Conservation (phyloP, 257 asterid species). For the Leonotis leonurus region DNA sequence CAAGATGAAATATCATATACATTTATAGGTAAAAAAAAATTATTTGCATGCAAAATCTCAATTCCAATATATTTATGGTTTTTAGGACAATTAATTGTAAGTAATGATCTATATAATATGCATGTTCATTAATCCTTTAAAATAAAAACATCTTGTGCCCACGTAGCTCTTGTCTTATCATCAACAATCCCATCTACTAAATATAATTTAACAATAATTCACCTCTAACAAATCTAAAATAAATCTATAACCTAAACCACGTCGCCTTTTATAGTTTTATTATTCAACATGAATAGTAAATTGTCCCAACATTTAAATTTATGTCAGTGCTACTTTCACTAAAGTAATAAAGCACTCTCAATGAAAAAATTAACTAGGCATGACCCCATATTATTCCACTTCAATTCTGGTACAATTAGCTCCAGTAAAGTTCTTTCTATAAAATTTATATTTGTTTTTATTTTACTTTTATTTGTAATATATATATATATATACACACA, state of each 20-base stretch:
- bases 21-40: no score
- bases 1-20: no score
- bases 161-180: background rate
- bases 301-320: constrained; percentile 19
- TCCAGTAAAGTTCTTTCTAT: background rate
- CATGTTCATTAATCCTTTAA: no score
- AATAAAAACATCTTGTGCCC: no score
- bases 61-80: no score
- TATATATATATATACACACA: no score
- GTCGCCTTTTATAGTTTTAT: background rate
- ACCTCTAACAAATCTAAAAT: background rate
- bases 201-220: background rate
- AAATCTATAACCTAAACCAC: background rate
- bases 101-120: no score
- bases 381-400: constrained; percentile 15
- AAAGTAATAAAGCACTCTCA: constrained; percentile 22
- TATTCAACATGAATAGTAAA: constrained; percentile 1
- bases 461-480: no score
- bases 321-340: constrained; percentile 20
- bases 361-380: background rate
- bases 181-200: background rate
- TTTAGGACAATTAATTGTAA: no score
- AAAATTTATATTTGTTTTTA: no score
- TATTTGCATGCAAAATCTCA: no score
- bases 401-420: background rate